Conservation (phyloP, 768 basidiomycete species). For the Dioszegia aurantiaca region DNA sequence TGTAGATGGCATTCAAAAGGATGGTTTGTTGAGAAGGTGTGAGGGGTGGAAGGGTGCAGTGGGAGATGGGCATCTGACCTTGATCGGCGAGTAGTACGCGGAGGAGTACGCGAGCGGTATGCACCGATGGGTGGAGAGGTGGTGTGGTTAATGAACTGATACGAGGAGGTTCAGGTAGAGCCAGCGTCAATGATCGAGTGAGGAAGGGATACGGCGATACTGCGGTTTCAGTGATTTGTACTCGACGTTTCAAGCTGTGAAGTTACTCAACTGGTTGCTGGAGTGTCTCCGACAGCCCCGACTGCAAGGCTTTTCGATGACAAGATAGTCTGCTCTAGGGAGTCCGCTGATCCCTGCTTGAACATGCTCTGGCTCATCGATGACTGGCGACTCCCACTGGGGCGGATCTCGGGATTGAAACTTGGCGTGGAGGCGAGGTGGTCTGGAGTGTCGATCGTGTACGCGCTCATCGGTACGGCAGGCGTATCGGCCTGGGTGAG, state of each 20-base stretch:
- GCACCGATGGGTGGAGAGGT: constrained; percentile 20
- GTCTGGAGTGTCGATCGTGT: background rate
- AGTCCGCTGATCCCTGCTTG: background rate
- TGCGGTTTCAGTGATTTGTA: too few relatives aligned
- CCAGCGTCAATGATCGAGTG: too few relatives aligned
- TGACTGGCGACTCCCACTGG: background rate
- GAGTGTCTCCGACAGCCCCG: too few relatives aligned
- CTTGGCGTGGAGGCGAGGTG: background rate
- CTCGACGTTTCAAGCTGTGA: background rate
- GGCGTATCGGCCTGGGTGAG: background rate
- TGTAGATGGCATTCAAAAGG: constrained; percentile 26
- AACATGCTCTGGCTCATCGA: background rate
- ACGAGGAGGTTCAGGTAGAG: too few relatives aligned
- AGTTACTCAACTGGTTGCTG: too few relatives aligned
- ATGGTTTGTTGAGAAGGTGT: constrained; percentile 19
- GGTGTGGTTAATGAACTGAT: background rate
- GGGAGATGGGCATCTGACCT: constrained; percentile 14
- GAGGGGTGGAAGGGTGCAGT: constrained; percentile 18
- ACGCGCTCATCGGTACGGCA: background rate
- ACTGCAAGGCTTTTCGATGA: too few relatives aligned
- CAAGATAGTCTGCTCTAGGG: too few relatives aligned
- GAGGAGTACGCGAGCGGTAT: constrained; percentile 23
- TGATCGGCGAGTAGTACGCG: constrained; percentile 17
- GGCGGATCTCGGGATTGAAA: background rate
- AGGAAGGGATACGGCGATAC: too few relatives aligned